Base-by-base conservation (phyloP, 352 stramenopile species). In the Halophytophthora polymorphica region DNA sequence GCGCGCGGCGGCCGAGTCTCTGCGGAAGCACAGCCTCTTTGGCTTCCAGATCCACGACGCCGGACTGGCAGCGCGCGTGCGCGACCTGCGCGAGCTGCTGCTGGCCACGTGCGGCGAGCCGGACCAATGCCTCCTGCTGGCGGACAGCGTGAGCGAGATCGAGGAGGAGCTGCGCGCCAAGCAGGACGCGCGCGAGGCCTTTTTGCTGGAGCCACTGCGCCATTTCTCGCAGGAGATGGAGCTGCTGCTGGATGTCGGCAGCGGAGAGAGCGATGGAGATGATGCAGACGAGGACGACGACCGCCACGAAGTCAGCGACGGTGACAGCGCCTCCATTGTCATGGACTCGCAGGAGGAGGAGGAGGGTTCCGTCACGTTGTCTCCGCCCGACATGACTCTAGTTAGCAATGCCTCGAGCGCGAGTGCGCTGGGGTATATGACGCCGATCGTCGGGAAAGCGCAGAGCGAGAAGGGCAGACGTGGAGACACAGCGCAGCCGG, bases 191-290 rank as follows among this genome's bases (percentile, higher is more conserved):
- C 60, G 58, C 34, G 66, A 76, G 31, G 28, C 68, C 17, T 90
- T 83, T 45, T 33, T 90, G 49, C 56, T 90, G 19, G 71, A 77
- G 36, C 64, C 76, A 17, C 61, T 90, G 29, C 59, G 73, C 38
- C 66, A 77, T 35, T 90, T 90, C 35, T 66, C 76, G 28, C 69
- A 88, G 57, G 69, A 88, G 57, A 74, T 88, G 63, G 67, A 82
- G 58, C 53, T 83, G 48, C 66, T 83, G 35, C 58, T 83, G 19
- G 75, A 86, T 43, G 52, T 87, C 44, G 72, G 73, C 36, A 68
- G 55, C 15, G 58, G 51, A 1, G 57, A 64, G 17, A 66, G 46
- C n/a, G 33, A 53, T 13, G 48, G 31, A 1, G 58, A 35, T 19
- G 31, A 25, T 3, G 48, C 45, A 13, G 46, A 65, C 17, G 55